Evolutionary conservation across 2,329 filamentous ascomycete genomes (phyloP), one percentile per base, ranked within the genome.

Genomic region (Cryphonectria japonica): DNA sequence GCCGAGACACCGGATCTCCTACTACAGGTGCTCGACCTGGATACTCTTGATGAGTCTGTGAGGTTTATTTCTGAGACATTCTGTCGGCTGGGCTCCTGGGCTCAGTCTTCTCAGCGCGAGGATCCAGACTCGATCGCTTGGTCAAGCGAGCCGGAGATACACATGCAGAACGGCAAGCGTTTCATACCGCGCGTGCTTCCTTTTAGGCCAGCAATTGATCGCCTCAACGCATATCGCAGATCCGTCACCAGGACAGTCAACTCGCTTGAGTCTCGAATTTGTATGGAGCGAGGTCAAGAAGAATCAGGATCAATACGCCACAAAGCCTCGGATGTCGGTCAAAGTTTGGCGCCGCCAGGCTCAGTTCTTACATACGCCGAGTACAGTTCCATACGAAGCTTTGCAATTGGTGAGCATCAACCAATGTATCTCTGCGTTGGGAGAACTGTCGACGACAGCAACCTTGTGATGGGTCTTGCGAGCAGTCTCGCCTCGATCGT

Each of bases 181-280:
- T 72, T 82, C 0, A 76, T 85, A 2, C 80, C 83, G 0, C 81
- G 83, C 0, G 75, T 84, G 3, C 26, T 83, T 1, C 81, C 83
- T 0, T 82, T 80, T 75, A 77, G 79, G 57, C 69, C 76, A 1
- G 80, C 76, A 7, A 85, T 83, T 68, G 76, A 82, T 54, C 77
- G 81, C 0, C 74, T 79, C 64, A 85, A 84, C 66, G 78, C 82
- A 1, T 67, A 77, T 1, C 79, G 82, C 9, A 78, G 82, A 8
- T 69, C 80, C 1, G 78, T 85, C 11, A 73, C 77, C 0, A 75
- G 72, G 2, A 70, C 72, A 0, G 64, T 79, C 34, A 81, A 83
- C 71, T 82, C 79, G 0, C 75, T 82, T 5, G 75, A 77, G n/a
- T 74, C 76, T 0, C 67, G 72, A 11, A 75, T 83, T 62, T 65